Evolutionary conservation across 192 early-diverging fungal genomes (phyloP), one percentile per base, ranked within the genome.

Genomic region (Diversispora epigaea): DNA sequence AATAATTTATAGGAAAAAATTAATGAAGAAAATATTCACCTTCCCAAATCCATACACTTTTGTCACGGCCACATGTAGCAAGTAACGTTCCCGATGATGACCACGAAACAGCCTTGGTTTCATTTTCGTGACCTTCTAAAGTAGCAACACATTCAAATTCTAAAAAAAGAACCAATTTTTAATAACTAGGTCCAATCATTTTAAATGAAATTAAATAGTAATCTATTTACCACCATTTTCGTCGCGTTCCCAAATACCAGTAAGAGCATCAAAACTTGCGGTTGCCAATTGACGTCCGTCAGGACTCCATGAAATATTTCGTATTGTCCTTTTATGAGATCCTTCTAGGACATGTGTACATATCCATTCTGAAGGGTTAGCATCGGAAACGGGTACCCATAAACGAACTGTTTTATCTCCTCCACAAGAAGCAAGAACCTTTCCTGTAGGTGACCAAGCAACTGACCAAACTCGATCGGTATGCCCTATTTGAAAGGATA

Each of bases 1-100:
- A 2, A 32, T 32, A 2, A 32, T 32, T 2, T 0, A 32, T 32
- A 32, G 25, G 25, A 32, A 32, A 32, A 32, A 32, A 32, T 50
- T 7, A 21, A 6, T 46, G n/a, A 17, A 10, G 0, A 22, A 2
- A 68, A 17, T 11, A 80, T 17, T 77, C 68, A 86, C 88, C 88
- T 77, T 99, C 97, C 97, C 97, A 99, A 74, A 99, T 95, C 97
- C 97, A 99, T 43, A 99, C 95, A 82, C 92, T 95, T 80, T 97
- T 98, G 83, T 99, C 97, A 43, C 97, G 84, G 39, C 92, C 91
- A 77, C 97, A 98, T 5, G 97, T 99, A 11, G 97, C 93, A 49
- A 99, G 79, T 25, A 99, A 84, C 4, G 89, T 80, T 11, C 94
- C 96, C 1, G 89, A 86, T 32, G 88, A 80, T 11, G 91, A 91